Evolutionary conservation across 306 rosid species (phyloP), one percentile per base, ranked within the genome.

Genomic region (Fragaria iinumae): DNA sequence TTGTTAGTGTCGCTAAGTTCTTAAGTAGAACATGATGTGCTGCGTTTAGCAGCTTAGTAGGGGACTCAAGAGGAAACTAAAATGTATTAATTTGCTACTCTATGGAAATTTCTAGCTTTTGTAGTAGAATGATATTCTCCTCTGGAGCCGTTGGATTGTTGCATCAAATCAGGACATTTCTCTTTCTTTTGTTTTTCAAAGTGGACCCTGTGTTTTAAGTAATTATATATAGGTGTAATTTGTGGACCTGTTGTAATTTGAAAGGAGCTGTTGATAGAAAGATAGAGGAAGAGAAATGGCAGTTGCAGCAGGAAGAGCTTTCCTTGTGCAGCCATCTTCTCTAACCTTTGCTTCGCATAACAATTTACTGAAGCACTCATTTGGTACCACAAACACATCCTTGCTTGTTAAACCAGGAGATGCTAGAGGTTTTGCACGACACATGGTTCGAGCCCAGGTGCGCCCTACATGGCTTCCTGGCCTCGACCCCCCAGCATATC

Each of bases 401-500:
- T 47, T 76, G 60, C 82, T 80, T 20, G 73, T 79, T 64, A 75
- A 84, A 75, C 67, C 79, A 75, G 82, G 81, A 72, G 56, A 17
- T 67, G 56, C 84, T 45, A 78, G 62, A 71, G 78, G 77, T 71
- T 38, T 57, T 52, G 43, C 77, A 34, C 84, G 25, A 73, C 53
- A 67, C 8, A 67, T 56, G 79, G 86, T 75, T 29, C 89, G 79
- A n/a, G 89, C 90, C 6, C 91, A 86, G 71, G 77, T 70, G 73
- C 90, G 97, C 79, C 97, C 95, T 3, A 90, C 98, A 36, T 92
- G 99, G 97, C 99, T 92, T 23, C 93, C 98, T 25, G 99, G 97
- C 70, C 97, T 91, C 69, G 93, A 95, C 79, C 89, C 99, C 27
- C 99, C 97, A 4, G 77, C 92, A 71, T 82, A 92, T 81, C 96